A percentile compares a stretch with the other conserved stretches of the same genome.
Conservation (phyloP, 768 basidiomycete genomes). For the Amanita rubescens region DNA sequence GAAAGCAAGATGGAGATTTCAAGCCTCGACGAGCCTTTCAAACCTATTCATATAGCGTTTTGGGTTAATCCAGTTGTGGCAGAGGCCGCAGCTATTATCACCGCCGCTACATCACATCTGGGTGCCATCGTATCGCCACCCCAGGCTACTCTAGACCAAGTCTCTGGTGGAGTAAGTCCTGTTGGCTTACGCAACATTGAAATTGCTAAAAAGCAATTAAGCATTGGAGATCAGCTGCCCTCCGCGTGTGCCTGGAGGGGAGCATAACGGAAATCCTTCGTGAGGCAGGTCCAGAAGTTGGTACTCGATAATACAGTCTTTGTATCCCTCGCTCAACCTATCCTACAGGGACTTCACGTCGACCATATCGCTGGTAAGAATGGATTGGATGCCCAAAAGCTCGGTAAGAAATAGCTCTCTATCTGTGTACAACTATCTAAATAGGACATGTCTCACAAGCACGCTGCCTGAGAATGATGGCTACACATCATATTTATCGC, state of each 20-base stretch:
- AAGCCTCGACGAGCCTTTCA: constrained; percentile 16
- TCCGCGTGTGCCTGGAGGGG: constrained; percentile 17
- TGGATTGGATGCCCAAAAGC: constrained; percentile 22
- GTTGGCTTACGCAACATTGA: neutral
- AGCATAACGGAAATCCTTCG: constrained; percentile 24
- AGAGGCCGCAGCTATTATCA: constrained; percentile 13
- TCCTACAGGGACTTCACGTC: constrained; percentile 27
- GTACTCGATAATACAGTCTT: neutral
- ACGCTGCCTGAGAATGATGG: constrained; percentile 18
- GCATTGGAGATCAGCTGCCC: constrained; percentile 19
- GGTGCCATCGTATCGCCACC: constrained; percentile 15
- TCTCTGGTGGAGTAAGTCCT: constrained; percentile 8
- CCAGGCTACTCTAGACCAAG: constrained; percentile 9
- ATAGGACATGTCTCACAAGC: constrained; percentile 5
- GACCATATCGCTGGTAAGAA: constrained; percentile 27
- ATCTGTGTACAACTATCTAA: neutral
- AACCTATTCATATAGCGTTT: constrained; percentile 14
- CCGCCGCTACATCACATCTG: constrained; percentile 21
- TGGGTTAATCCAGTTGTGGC: constrained; percentile 12
- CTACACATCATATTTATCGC: constrained; percentile 18
- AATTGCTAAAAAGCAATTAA: neutral
- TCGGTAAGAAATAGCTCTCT: constrained; percentile 23
- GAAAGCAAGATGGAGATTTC: constrained; percentile 11
- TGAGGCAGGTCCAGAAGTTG: constrained; percentile 25
- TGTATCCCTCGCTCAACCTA: neutral